Evolutionary conservation across 2,329 filamentous ascomycete genomes (phyloP), one percentile per base, ranked within the genome.

Genomic region (Diplodia mutila): DNA sequence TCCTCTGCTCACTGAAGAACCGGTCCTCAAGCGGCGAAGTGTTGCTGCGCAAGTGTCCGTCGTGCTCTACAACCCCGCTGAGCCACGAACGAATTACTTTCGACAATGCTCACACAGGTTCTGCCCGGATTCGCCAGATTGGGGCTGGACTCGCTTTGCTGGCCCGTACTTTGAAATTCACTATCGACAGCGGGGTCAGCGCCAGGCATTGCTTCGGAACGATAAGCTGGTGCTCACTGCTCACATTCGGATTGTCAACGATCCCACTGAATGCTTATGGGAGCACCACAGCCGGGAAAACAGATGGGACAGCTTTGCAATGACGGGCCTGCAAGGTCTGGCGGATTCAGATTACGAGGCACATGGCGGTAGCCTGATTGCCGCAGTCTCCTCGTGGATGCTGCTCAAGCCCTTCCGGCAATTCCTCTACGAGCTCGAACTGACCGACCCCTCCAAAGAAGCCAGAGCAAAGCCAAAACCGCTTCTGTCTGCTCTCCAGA

Each of bases 101-200:
- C 82, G 85, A 66, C 85, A 83, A 14, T 86, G 85, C 51, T 81
- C 83, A 55, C 86, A 89, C 74, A 85, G 87, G 66, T 90, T 88
- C 76, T 85, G 85, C 71, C 81, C 82, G 37, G 80, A 84, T 63
- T 86, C 85, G 51, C 76, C 86, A 14, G 87, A 90, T 71, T 89
- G 86, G 83, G 87, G 87, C 2, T 89, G 87, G 86, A 86, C 85
- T 39, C 84, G 87, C 68, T 89, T 88, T 73, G 83, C 85, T 71
- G 84, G 84, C 6, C 85, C 85, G 4, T 86, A 85, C 77, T 84
- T 86, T 69, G 82, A 88, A 53, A 86, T 89, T 61, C 83, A 86
- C 61, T 76, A 80, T 39, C 85, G 87, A n/a, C 82, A 84, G 68
- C 85, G 84, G 65, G 82, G 83, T 37, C 85, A 89, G 72, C 83